Evolutionary conservation across 192 early-diverging fungal species (phyloP).

Genomic region (Helicostylum pulchrum): DNA sequence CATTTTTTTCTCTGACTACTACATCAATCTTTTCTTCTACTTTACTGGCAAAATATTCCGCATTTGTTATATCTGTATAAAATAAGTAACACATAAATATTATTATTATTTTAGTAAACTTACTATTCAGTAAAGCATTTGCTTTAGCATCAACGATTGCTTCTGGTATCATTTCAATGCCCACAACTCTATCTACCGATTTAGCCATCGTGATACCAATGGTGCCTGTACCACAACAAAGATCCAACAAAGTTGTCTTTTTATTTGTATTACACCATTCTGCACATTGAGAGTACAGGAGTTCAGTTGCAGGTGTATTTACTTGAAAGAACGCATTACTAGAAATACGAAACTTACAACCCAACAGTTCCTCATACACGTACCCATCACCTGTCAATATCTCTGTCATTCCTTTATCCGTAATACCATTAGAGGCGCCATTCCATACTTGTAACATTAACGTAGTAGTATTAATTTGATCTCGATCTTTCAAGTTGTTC

Average conservation of each 20-base stretch:
- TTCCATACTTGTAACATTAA: conserved; percentile 47
- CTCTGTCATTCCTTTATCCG: conserved; percentile 39
- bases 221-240: conserved; percentile 84
- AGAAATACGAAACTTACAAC: conserved; percentile 66
- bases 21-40: conserved; percentile 57
- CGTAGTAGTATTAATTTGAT: conserved; percentile 38
- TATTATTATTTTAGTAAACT: background rate
- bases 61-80: conserved; percentile 44
- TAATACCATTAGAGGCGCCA: conserved; percentile 53
- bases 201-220: conserved; percentile 74
- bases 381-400: conserved; percentile 51
- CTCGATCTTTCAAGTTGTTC: conserved; percentile 16
- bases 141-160: conserved; percentile 67
- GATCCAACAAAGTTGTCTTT: conserved; percentile 56
- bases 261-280: conserved; percentile 35
- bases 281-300: conserved; percentile 50
- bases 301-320: conserved; percentile 67
- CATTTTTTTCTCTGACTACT: conserved; percentile 28
- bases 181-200: conserved; percentile 62
- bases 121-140: conserved; percentile 52
- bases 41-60: conserved; percentile 53
- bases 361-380: conserved; percentile 65
- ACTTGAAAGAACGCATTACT: conserved; percentile 77
- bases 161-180: conserved; percentile 61
- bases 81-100: background rate